phyloP scores from a whole-genome alignment of 495 filamentous ascomycete species.

The Neurospora africana region DNA sequence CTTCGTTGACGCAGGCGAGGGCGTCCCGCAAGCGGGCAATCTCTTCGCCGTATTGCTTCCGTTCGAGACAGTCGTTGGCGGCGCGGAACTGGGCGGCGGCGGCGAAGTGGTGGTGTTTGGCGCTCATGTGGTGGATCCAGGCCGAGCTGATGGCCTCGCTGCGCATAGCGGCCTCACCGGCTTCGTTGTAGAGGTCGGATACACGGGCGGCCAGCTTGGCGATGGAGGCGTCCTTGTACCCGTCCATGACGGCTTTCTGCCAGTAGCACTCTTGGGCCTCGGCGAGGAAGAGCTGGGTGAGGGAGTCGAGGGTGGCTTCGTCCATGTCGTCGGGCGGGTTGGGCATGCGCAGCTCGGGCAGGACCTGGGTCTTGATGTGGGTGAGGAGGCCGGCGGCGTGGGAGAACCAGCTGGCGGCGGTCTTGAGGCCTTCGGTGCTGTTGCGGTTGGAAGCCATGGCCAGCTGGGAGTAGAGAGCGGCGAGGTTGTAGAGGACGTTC shows the following conservation, averaged over 20 bases:
- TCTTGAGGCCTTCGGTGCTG: constrained; percentile 76
- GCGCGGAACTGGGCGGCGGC: constrained; percentile 94
- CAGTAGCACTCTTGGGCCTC: constrained; percentile 97
- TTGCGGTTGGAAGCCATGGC: constrained; percentile 66
- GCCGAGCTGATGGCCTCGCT: constrained; percentile 82
- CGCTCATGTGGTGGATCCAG: constrained; percentile 97
- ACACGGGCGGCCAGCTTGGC: constrained; percentile 86
- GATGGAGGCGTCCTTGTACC: constrained; percentile 81
- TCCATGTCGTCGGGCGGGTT: constrained; percentile 93
- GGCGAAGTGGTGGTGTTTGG: constrained; percentile 96
- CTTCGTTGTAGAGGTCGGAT: constrained; percentile 79
- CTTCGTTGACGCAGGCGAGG: constrained; percentile 73
- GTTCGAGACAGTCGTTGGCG: constrained; percentile 85
- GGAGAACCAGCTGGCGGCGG: constrained; percentile 85
- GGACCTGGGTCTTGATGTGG: constrained; percentile 65
- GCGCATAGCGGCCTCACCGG: constrained; percentile 76
- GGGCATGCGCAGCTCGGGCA: constrained; percentile 75
- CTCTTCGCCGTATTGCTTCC: constrained; percentile 91
- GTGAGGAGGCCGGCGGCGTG: constrained; percentile 74
- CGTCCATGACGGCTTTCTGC: constrained; percentile 94
- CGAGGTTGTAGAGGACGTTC: constrained; percentile 87
- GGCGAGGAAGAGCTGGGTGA: constrained; percentile 75
- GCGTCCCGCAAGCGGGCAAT: constrained; percentile 78
- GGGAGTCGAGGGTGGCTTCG: constrained; percentile 66
- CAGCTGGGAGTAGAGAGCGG: constrained; percentile 86